phyloP scores from a whole-genome alignment of 2,329 filamentous ascomycete genomes.

The Neurospora sp. region DNA sequence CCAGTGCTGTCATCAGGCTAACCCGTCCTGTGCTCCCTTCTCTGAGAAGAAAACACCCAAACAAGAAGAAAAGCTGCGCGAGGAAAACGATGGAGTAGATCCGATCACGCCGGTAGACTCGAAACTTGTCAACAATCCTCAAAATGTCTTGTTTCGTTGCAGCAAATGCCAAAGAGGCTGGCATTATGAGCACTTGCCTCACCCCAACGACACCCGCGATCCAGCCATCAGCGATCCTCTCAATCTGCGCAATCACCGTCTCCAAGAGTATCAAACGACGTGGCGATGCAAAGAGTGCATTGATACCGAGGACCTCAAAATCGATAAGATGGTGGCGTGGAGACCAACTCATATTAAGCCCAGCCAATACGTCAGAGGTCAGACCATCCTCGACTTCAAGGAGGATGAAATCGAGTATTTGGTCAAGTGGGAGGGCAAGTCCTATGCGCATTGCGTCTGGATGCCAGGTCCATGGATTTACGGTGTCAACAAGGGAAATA shows the following conservation, averaged over 20 bases:
- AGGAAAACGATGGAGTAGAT: constrained; percentile 70
- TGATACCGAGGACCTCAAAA: constrained; percentile 48
- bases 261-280: constrained; percentile 60
- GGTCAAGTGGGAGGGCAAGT: constrained; percentile 73
- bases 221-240: constrained; percentile 30
- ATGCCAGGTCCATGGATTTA: constrained; percentile 83
- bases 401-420: constrained; percentile 87
- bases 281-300: constrained; percentile 78
- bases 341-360: constrained; percentile 48
- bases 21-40: constrained; percentile 64
- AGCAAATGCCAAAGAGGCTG: constrained; percentile 63
- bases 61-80: constrained; percentile 74
- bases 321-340: constrained; percentile 81
- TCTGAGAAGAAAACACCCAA: constrained; percentile 60
- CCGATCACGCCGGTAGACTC: constrained; percentile 57
- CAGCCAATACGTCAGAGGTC: constrained; percentile 41
- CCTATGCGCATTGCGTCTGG: constrained; percentile 78
- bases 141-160: constrained; percentile 78
- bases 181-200: constrained; percentile 75
- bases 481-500: constrained; percentile 51
- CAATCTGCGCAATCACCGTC: constrained; percentile 48
- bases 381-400: constrained; percentile 42
- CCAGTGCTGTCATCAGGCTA: constrained; percentile 55
- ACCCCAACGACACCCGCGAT: constrained; percentile 26
- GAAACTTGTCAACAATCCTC: constrained; percentile 60